Percentiles rank a stretch among this genome's conserved stretches.
These are phyloP conservation scores for Penicillium malachiteum DNA, from an alignment of 495 filamentous ascomycete species.

Conservation along the genomic window DNA sequence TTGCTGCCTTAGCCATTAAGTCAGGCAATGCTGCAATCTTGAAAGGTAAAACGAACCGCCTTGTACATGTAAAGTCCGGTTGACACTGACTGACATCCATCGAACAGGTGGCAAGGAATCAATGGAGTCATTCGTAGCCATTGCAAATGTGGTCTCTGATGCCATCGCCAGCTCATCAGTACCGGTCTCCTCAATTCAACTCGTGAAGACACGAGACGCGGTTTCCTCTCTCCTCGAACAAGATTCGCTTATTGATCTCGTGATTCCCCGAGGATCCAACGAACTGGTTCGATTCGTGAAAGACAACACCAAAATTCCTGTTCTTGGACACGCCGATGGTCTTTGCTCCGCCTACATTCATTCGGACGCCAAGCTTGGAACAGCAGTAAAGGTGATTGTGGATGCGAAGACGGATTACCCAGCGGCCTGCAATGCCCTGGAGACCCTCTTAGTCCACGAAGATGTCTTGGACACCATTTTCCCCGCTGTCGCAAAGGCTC, in stretches of 20 bases:
- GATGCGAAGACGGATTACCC: conserved; percentile 94
- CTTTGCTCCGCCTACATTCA: conserved; percentile 90
- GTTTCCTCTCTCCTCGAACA: conserved; percentile 80
- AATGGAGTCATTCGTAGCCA: conserved; percentile 85
- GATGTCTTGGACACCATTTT: conserved; percentile 65
- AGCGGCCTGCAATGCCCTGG: conserved; percentile 92
- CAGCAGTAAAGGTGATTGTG: conserved; percentile 74
- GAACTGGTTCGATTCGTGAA: conserved; percentile 91
- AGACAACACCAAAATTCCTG: conserved; percentile 86
- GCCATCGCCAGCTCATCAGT: conserved; percentile 76
- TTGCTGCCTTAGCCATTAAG: conserved; percentile 94
- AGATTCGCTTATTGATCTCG: conserved; percentile 86
- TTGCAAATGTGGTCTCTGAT: conserved; percentile 78
- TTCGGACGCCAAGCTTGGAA: conserved; percentile 67
- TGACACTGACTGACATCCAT: neutral
- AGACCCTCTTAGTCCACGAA: conserved; percentile 84
- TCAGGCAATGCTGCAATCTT: conserved; percentile 96
- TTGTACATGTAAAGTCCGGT: conserved; percentile 24
- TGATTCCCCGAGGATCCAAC: conserved; percentile 91
- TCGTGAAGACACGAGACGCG: conserved; percentile 86
- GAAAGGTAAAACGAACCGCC: conserved; percentile 53
- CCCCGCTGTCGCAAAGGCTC: conserved; percentile 65
- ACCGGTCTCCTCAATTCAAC: conserved; percentile 82
- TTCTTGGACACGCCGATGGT: conserved; percentile 94
- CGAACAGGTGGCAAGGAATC: conserved; percentile 84